Base-by-base conservation (phyloP, 2,329 filamentous ascomycete genomes). In the Xylaria arbuscula region DNA sequence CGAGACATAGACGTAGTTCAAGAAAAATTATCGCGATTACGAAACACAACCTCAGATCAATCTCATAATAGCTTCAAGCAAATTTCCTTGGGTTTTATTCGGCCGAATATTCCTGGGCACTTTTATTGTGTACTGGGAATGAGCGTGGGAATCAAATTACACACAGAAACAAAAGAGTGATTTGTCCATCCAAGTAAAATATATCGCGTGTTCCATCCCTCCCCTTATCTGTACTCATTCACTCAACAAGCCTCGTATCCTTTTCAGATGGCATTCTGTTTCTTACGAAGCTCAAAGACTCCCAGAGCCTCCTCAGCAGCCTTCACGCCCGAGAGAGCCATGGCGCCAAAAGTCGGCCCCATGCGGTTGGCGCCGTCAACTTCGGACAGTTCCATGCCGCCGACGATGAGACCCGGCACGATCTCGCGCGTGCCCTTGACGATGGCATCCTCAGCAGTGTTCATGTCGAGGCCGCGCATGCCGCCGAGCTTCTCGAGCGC, bases 401-500 rank as follows among this genome's bases (percentile, higher is more conserved):
- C 94, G n/a, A 97, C 92, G 76, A 97, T 93, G 72, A 98, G 84
- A 34, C 94, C 94, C 6, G 93, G 93, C 15, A 94, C 89, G 68
- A 98, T 87, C 85, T 97, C 94, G 69, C 94, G 90, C 7, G 94
- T 97, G 73, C 91, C 87, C 86, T 96, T 97, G 79, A 97, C 94
- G 74, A 98, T 97, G 56, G 94, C 93, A 76, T 98, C 94, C 81
- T 98, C 94, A 53, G 94, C 94, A 1, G 86, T 84, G 82, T 94
- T 93, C 94, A 97, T 98, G 81, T 98, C 94, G 19, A 98, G 85
- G 9, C 94, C 94, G 66, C 94, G 90, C 94, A 98, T 98, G 72
- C 94, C 94, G 66, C 93, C 93, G 1, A 97, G 88, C 81, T 92
- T 90, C 79, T 93, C 90, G 68, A 97, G 86, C 73, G 89, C 88